Percentiles rank a stretch among this genome's conserved stretches.
Conservation (phyloP, 2,329 filamentous ascomycete genomes). For the Colletotrichum salicis region DNA sequence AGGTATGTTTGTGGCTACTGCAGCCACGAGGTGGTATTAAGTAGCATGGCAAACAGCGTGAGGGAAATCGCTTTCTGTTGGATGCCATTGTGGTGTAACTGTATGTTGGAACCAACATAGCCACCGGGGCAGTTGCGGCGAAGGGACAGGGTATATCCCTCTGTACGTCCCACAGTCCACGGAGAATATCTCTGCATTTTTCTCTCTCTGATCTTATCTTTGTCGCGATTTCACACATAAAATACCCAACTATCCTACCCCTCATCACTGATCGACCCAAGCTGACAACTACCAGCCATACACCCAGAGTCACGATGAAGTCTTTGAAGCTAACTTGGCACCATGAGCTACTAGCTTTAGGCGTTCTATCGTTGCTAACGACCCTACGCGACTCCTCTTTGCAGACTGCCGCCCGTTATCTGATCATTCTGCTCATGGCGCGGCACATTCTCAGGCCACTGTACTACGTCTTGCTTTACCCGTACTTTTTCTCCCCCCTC, state of each 20-base stretch:
- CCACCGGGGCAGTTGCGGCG: not conserved
- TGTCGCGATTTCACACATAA: not conserved
- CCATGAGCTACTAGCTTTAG: not conserved
- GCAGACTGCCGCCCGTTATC: not conserved
- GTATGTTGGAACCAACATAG: not conserved
- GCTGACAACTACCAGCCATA: too few relatives aligned
- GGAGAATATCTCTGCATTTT: not conserved
- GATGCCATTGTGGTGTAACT: not conserved
- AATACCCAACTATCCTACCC: too few relatives aligned
- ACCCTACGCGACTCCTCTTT: not conserved
- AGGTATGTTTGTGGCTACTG: not conserved
- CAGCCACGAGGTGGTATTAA: too few relatives aligned
- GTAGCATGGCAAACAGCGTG: not conserved
- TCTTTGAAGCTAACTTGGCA: not conserved
- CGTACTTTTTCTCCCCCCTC: slow-evolving; percentile 53
- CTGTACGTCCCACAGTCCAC: not conserved
- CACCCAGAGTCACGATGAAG: not conserved
- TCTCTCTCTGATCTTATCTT: not conserved
- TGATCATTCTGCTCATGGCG: not conserved
- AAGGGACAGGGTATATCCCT: not conserved
- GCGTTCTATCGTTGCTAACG: not conserved
- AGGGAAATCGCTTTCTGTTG: not conserved
- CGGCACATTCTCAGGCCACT: not conserved
- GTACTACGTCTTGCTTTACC: slow-evolving; percentile 55
- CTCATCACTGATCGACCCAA: too few relatives aligned